Percentiles rank a stretch among this genome's conserved stretches.
These are phyloP conservation scores for Fusarium praegraminearum DNA, from an alignment of 2,329 filamentous ascomycete genomes.

Conservation along the genomic window DNA sequence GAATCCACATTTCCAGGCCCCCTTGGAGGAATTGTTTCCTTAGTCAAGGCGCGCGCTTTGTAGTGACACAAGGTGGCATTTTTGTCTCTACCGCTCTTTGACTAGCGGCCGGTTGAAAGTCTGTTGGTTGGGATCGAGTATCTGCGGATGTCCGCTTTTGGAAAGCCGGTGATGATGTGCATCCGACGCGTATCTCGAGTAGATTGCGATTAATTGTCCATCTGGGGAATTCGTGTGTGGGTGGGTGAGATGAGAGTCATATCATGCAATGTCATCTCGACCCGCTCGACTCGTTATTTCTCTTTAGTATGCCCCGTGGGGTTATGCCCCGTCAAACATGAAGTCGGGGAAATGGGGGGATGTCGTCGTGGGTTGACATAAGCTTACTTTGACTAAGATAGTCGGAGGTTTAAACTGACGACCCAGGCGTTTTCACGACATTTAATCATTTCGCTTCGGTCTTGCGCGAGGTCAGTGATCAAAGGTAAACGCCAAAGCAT, in stretches of 20 bases:
- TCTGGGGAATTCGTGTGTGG: background rate
- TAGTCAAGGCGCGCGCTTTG: background rate
- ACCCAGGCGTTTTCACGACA: background rate
- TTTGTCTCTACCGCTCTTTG: slow-evolving; percentile 1
- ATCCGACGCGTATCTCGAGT: background rate
- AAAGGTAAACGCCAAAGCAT: background rate
- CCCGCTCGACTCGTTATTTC: background rate
- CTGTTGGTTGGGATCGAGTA: background rate
- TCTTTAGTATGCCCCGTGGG: background rate
- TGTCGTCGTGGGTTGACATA: background rate
- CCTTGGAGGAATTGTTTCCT: background rate
- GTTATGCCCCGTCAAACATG: background rate
- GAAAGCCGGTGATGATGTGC: background rate
- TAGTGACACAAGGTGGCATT: background rate
- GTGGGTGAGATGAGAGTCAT: background rate
- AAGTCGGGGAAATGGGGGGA: background rate
- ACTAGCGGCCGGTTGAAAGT: background rate
- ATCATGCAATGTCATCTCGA: background rate
- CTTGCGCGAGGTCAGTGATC: background rate
- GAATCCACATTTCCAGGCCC: background rate
- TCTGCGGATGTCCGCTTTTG: background rate
- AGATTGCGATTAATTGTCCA: background rate
- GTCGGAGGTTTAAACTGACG: background rate
- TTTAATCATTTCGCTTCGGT: background rate
- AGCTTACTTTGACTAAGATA: background rate